Conservation (phyloP, 768 basidiomycete genomes). For the Candolleomyces eurysporus region DNA sequence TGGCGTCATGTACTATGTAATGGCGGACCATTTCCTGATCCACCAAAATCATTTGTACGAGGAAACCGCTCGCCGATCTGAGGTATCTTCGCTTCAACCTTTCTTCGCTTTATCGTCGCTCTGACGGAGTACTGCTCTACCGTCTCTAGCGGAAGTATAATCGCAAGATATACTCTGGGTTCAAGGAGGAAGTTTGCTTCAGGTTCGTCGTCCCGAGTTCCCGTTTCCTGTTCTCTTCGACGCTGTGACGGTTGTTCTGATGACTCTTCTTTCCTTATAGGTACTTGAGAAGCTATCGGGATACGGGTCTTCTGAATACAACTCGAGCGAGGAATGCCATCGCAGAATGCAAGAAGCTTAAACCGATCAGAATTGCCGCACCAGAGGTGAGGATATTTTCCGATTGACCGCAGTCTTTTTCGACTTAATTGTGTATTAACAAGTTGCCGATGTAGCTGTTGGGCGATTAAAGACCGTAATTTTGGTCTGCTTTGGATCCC, state of each 20-base stretch:
- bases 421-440: neutral
- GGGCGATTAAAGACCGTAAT: slow-evolving; percentile 1
- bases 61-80: slow-evolving; percentile 66
- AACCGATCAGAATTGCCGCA: slow-evolving; percentile 42
- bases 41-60: slow-evolving; percentile 86
- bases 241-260: neutral
- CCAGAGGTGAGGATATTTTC: slow-evolving; percentile 30
- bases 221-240: too few relatives aligned
- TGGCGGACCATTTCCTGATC: slow-evolving; percentile 84
- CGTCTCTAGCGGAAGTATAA: slow-evolving; percentile 33
- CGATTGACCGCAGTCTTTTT: neutral
- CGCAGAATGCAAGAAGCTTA: slow-evolving; percentile 65
- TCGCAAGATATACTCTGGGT: slow-evolving; percentile 69
- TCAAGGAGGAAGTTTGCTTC: slow-evolving; percentile 72
- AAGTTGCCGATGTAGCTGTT: slow-evolving; percentile 2
- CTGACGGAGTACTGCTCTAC: neutral
- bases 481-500: neutral
- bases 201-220: slow-evolving; percentile 35
- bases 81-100: slow-evolving; percentile 26
- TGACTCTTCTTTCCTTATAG: slow-evolving; percentile 28
- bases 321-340: slow-evolving; percentile 52
- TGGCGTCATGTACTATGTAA: slow-evolving; percentile 79
- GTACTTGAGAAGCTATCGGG: slow-evolving; percentile 61
- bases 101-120: neutral
- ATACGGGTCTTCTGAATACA: slow-evolving; percentile 47